Conservation (phyloP, 345 rosid species). For the Gossypium thurberi region DNA sequence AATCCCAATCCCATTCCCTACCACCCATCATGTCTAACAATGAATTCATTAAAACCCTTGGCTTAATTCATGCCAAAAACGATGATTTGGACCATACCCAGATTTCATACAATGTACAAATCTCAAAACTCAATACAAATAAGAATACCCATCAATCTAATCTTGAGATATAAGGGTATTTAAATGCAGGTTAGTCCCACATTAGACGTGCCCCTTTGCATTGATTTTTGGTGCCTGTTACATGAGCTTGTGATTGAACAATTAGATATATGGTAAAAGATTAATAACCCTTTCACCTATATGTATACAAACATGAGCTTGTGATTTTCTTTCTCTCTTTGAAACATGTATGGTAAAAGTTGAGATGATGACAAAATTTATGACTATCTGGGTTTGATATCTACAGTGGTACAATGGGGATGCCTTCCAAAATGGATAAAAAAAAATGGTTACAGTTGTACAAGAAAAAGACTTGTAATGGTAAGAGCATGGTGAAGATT, state of each 20-base stretch:
- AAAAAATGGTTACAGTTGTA: conserved; percentile 5
- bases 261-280: no score
- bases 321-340: background rate
- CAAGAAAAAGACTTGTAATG: background rate
- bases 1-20: background rate
- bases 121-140: background rate
- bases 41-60: background rate
- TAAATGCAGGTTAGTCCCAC: background rate
- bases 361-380: background rate
- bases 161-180: background rate
- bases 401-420: background rate
- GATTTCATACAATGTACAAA: background rate
- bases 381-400: background rate
- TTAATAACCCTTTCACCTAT: no score
- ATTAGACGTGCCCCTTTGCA: background rate
- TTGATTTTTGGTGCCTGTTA: background rate
- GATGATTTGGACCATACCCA: conserved; percentile 6
- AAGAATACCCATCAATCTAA: conserved; percentile 1
- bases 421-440: background rate
- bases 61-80: background rate
- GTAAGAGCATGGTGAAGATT: background rate
- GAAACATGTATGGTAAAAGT: background rate
- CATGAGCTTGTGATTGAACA: background rate
- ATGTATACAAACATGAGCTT: background rate
- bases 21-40: conserved; percentile 7